Evolutionary conservation across 2,329 filamentous ascomycete genomes (phyloP), one percentile per base, ranked within the genome.

Genomic region (Diaporthe citri): DNA sequence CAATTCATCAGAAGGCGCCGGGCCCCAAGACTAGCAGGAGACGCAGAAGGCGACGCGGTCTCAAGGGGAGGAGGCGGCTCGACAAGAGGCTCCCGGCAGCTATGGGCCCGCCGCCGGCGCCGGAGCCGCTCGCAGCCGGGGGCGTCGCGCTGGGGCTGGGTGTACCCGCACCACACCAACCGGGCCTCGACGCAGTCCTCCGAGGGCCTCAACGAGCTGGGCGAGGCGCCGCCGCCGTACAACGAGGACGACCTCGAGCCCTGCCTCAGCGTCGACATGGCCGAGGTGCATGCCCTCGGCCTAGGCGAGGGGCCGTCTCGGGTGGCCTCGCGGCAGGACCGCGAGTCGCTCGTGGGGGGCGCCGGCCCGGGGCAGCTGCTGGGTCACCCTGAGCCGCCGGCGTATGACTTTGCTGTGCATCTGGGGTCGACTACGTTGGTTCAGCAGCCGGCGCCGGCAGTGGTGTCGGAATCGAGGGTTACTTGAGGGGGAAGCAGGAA

Each of bases 211-310:
- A 77, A 80, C 66, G 79, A 80, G 76, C 75, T 78, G 2, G 79
- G 79, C 51, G 79, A 80, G 75, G 78, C 79, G 12, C 79, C 79
- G 52, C 79, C 79, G 71, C 79, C 79, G 6, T 80, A 80, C 72
- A 77, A 51, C 22, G 34, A 69, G 51, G 59, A 51, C 20, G 67
- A 43, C 20, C 71, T 71, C 41, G 36, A 56, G 62, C 62, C 62
- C 12, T 41, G 48, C 56, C 70, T 56, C 12, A 46, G 22, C 4
- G 28, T 71, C n/a, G 62, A 74, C 36, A 43, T 62, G 52, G 62
- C 6, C 25, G 59, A 56, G 60, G 59, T 66, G 10, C 31, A 6
- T 8, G 52, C 43, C 52, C 52, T 31, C 12, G 71, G 22, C 10
- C 56, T 31, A 46, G 57, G 46, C 20, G 70, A 43, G 46, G 57